phyloP scores from a whole-genome alignment of 2,329 filamentous ascomycete species.

The Neofusicoccum umdonicola region DNA sequence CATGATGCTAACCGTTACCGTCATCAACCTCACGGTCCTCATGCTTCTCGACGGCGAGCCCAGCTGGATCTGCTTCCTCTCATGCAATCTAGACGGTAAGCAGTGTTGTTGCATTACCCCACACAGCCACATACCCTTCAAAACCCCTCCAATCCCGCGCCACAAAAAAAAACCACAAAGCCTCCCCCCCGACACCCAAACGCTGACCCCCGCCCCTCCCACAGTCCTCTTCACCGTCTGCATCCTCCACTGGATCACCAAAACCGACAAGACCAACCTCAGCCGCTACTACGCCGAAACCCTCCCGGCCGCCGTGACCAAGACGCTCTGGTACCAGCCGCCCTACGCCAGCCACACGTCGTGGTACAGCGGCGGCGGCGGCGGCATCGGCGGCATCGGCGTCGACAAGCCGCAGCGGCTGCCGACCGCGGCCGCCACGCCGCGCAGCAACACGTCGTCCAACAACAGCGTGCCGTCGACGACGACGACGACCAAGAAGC shows the following conservation, averaged over 20 bases:
- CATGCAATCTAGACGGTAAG: not conserved
- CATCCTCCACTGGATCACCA: not conserved
- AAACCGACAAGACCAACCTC: not conserved
- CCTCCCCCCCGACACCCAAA: not conserved
- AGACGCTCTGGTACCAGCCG: not conserved
- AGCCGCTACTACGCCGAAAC: not conserved
- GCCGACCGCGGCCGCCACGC: not conserved
- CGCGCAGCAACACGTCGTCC: not conserved
- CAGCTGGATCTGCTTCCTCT: conserved; percentile 1
- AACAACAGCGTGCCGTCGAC: not conserved
- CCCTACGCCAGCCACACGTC: not conserved
- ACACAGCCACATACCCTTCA: too few relatives aligned
- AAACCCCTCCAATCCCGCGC: too few relatives aligned
- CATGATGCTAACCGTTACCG: not conserved
- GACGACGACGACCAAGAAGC: not conserved
- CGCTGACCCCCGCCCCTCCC: not conserved
- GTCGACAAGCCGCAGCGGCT: not conserved
- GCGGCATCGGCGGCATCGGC: too few relatives aligned
- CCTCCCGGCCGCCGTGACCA: not conserved
- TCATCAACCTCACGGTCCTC: not conserved
- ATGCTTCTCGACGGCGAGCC: not conserved
- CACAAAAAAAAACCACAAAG: too few relatives aligned
- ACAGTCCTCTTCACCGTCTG: not conserved
- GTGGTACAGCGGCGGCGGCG: not conserved
- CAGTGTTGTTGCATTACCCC: not conserved